Evolutionary conservation across 2,329 filamentous ascomycete genomes (phyloP), one percentile per base, ranked within the genome.

Genomic region (Epichloe sp.): DNA sequence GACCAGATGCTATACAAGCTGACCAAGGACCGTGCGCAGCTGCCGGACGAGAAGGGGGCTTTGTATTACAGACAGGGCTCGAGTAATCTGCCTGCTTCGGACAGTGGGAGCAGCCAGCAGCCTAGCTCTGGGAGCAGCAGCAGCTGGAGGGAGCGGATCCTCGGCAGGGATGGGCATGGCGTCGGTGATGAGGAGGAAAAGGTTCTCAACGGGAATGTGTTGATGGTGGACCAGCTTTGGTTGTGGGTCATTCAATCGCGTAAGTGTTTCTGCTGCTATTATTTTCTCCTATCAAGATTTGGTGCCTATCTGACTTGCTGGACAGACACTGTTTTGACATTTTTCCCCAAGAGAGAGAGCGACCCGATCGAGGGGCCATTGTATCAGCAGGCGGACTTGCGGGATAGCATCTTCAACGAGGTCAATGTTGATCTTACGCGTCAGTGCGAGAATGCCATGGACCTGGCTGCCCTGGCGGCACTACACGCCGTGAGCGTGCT

Each of bases 161-260:
- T 48, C 11, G 56, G 59, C 6, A 47, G 54, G 8, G 54, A 57
- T 14, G 56, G 54, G 8, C 52, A 57, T 12, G 56, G 53, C 5
- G 54, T 49, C 2, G 52, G 59, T 3, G 57, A 58, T 1, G 60
- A 63, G 0, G 69, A 74, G 2, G 63, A 68, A 3, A 64, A 68
- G 10, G 62, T 77, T 2, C 59, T 73, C 2, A 71, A 78, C 26
- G 77, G 79, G 0, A 82, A 82, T 40, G 71, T 79, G 3, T 61
- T 84, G n/a, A 83, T 84, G 78, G 77, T 84, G 0, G 81, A 84
- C 52, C 80, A 84, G 57, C 62, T 84, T 1, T 84, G 80, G 80
- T 61, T 83, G 0, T 79, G 76, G 76, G 72, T 70, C 0, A 68
- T 79, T n/a, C 70, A 78, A 50, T 73, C 67, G 15, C 73, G 75